Conservation (phyloP, 495 filamentous ascomycete genomes). For the Aspergillus panamensis region DNA sequence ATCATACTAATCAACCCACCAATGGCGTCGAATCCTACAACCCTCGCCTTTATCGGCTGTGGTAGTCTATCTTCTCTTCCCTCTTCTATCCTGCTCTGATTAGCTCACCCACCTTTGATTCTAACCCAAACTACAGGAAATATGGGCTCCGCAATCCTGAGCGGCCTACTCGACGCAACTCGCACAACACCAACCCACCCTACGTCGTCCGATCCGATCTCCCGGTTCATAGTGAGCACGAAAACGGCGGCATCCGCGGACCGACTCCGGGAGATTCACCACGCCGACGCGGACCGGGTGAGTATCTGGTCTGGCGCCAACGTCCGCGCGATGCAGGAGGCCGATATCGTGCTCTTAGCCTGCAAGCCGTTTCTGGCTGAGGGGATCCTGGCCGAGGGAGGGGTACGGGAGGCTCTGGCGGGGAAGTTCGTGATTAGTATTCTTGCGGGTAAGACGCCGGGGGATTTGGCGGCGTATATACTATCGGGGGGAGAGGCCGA, state of each 20-base stretch:
- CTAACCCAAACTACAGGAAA: conserved; percentile 27
- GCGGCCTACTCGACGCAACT: conserved; percentile 32
- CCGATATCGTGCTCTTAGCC: conserved; percentile 34
- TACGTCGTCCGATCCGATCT: not conserved
- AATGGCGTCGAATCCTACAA: conserved; percentile 5
- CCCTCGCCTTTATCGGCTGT: conserved; percentile 32
- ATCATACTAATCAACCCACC: not conserved
- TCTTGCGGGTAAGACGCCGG: conserved; percentile 70
- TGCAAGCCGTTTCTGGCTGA: conserved; percentile 38
- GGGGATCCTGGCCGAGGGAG: conserved; percentile 27
- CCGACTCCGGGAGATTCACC: conserved; percentile 1
- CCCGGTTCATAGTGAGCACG: conserved; percentile 29
- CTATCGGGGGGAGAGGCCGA: conserved; percentile 13
- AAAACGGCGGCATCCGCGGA: conserved; percentile 27
- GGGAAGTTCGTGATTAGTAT: conserved; percentile 84
- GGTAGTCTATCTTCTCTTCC: conserved; percentile 14
- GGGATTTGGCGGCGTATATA: conserved; percentile 60
- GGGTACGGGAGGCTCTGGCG: conserved; percentile 39
- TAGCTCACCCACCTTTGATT: not conserved
- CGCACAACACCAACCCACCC: conserved; percentile 9
- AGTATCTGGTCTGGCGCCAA: conserved; percentile 12
- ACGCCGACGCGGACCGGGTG: conserved; percentile 11
- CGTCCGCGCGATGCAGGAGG: conserved; percentile 26
- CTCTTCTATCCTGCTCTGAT: not conserved
- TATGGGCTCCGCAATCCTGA: conserved; percentile 39